A percentile compares a stretch with the other conserved stretches of the same genome.
These are phyloP conservation scores for Claviceps purpurea DNA, from an alignment of 2,329 filamentous ascomycete species.

Conservation along the genomic window DNA sequence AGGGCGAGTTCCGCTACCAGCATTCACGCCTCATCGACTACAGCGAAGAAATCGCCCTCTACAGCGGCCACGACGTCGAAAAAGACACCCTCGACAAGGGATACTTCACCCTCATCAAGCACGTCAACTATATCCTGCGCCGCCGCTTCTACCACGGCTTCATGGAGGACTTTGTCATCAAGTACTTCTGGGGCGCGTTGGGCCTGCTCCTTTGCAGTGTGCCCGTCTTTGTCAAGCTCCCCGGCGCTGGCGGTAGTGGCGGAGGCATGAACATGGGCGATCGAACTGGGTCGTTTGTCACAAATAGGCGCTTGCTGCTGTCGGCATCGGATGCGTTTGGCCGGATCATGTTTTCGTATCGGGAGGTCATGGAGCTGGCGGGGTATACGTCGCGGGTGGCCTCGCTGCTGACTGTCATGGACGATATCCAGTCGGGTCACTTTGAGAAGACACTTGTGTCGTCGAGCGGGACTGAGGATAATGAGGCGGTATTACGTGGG, in stretches of 20 bases:
- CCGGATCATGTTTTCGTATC: constrained; percentile 94
- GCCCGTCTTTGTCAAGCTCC: constrained; percentile 90
- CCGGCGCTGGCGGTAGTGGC: constrained; percentile 35
- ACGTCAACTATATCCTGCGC: constrained; percentile 89
- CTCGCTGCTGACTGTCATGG: constrained; percentile 82
- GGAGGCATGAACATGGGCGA: constrained; percentile 54
- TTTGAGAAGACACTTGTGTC: constrained; percentile 97
- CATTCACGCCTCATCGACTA: constrained; percentile 93
- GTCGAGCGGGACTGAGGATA: constrained; percentile 67
- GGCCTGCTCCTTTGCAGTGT: constrained; percentile 86
- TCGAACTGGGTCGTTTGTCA: constrained; percentile 69
- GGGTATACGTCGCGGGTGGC: constrained; percentile 91
- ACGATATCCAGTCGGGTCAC: constrained; percentile 76
- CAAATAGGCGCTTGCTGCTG: constrained; percentile 81
- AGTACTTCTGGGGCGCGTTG: constrained; percentile 96
- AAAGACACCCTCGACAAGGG: constrained; percentile 96
- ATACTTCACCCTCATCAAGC: constrained; percentile 97
- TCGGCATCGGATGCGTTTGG: constrained; percentile 93
- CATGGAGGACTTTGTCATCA: constrained; percentile 99
- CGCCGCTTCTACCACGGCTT: constrained; percentile 93
- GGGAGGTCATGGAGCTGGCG: constrained; percentile 90
- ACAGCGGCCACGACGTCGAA: constrained; percentile 82
- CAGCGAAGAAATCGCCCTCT: constrained; percentile 86
- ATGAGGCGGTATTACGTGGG: constrained; percentile 69
- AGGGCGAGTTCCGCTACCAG: constrained; percentile 93